Base-by-base conservation (phyloP, 192 early-diverging fungal genomes). In the Dimargaris cristalligena region DNA sequence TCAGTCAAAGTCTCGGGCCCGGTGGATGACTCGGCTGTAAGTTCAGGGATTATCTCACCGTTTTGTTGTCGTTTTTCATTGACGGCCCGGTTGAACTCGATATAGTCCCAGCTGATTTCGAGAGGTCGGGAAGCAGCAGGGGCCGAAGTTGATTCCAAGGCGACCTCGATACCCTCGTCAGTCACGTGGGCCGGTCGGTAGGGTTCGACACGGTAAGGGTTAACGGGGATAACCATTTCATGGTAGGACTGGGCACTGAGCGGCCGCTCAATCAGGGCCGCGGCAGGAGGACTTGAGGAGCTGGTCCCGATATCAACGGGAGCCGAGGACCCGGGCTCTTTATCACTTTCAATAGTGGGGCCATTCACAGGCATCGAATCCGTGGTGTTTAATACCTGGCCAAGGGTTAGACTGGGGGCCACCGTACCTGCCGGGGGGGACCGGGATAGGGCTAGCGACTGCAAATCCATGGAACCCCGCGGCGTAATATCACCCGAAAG, bases 391-490 rank as follows among this genome's bases (percentile, higher is more conserved):
- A n/a, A n/a, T n/a, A n/a, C n/a, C n/a, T n/a, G n/a, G n/a, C n/a
- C n/a, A n/a, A n/a, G 22, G 29, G 29, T 18, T 14, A 25, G 23
- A 22, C 22, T 52, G 32, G 32, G 54, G 4, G 3, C 20, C 9
- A 0, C 20, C 0, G 32, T 23, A 29, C 6, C 54, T 16, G 16
- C n/a, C 2, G 3, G 13, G n/a, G 13, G 34, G 22, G 55, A n/a
- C 9, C 34, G 33, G 11, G 35, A 34, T 2, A 22, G n/a, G 6
- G 55, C 4, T 38, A 35, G 11, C 1, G 10, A n/a, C 9, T 16
- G 23, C 32, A 57, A 3, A 35, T 57, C 55, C 55, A 57, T 57
- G 33, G 55, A 57, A 16, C 55, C 55, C 3, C 55, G 55, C 34
- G 55, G 55, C 8, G 55, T 57, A 30, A 57, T 35, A 35, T 57